phyloP scores from a whole-genome alignment of 164 flowering plant species.

The Kingdonia uniflora region DNA sequence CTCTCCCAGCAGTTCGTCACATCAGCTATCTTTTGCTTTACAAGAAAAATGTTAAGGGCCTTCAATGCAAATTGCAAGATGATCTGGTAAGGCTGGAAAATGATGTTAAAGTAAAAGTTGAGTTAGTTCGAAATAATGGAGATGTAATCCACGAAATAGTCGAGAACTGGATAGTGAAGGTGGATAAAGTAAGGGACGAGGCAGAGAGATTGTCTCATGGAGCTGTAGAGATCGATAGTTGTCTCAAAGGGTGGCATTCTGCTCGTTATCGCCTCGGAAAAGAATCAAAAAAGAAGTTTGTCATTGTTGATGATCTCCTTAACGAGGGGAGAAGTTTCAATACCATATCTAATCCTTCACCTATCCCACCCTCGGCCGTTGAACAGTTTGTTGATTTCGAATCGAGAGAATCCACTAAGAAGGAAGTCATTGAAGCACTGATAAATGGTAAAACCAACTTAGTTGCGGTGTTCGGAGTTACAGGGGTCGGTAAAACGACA shows the following conservation, averaged over 20 bases:
- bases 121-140: neutral
- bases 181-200: neutral
- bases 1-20: neutral
- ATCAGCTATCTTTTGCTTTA: neutral
- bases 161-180: neutral
- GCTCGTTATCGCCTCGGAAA: conserved; percentile 6
- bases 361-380: neutral
- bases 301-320: neutral
- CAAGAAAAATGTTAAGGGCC: neutral
- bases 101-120: too few relatives aligned
- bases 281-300: conserved; percentile 1
- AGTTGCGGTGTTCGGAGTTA: conserved; percentile 18
- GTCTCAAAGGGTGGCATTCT: neutral
- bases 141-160: neutral
- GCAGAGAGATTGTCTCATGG: neutral
- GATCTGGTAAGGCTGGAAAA: neutral
- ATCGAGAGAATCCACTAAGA: conserved; percentile 5
- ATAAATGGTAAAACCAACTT: conserved; percentile 1
- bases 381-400: conserved; percentile 6
- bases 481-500: conserved; percentile 20
- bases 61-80: neutral
- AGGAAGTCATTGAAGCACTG: conserved; percentile 11
- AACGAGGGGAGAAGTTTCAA: neutral
- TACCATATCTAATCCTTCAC: neutral
- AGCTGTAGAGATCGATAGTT: neutral